Conservation (phyloP, 2,329 filamentous ascomycete genomes). For the Fusarium pseudonygamai region DNA sequence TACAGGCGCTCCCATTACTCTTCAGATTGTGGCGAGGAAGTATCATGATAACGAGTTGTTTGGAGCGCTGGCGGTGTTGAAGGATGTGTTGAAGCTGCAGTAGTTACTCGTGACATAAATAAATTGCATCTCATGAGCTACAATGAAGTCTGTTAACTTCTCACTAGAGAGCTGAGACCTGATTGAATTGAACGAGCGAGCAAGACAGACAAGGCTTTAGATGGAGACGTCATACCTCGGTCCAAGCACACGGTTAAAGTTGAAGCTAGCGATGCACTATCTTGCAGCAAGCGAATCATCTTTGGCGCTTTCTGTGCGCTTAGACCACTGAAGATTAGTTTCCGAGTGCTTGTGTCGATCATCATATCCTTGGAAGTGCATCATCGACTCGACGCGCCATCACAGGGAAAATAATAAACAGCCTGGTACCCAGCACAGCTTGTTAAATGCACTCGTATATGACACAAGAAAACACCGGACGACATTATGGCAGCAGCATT, state of each 20-base stretch:
- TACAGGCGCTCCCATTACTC: background rate
- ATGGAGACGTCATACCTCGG: background rate
- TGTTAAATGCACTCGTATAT: rapidly evolving
- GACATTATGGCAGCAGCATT: background rate
- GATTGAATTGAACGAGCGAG: background rate
- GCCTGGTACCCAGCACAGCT: background rate
- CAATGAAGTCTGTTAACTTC: rapidly evolving
- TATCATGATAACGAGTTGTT: conserved; percentile 4
- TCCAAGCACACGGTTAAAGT: background rate
- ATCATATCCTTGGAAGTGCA: background rate
- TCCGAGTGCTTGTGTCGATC: background rate
- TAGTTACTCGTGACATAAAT: background rate
- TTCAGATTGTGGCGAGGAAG: conserved; percentile 8
- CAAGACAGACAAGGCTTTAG: too few species aligned
- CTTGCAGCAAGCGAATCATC: background rate
- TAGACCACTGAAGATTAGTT: background rate
- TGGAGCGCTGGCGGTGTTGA: background rate
- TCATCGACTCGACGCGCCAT: background rate
- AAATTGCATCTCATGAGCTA: rapidly evolving
- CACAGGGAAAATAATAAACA: background rate
- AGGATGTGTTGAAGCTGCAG: background rate
- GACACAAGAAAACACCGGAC: background rate
- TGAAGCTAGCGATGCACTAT: background rate
- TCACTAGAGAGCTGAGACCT: rapidly evolving
- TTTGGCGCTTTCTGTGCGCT: background rate